Base-by-base conservation (phyloP, 768 basidiomycete genomes). In the Tremella mesenterica region DNA sequence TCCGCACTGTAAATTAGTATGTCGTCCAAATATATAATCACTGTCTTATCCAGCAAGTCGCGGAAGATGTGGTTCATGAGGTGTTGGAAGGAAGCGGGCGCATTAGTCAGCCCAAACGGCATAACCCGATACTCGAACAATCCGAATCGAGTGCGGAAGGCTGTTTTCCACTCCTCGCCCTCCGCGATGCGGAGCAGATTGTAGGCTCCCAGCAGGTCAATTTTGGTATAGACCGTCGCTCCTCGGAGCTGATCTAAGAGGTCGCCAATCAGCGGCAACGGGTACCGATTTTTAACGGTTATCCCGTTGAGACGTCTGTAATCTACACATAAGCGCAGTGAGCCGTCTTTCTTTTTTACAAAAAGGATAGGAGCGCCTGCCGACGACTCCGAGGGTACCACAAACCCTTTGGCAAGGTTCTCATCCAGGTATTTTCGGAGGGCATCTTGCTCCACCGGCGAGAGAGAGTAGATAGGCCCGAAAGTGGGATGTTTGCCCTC, bases 131-230 rank as follows among this genome's bases (percentile, higher is more conserved):
- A 65, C 47, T 68, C 58, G 27, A 48, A 63, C 27, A 53, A 54
- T 0, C 65, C 61, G 21, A 27, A 56, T 12, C 61, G 63, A 2
- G 67, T 79, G 0, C 57, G 58, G 0, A 78, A 74, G 0, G 76
- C 77, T 0, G 76, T 78, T 20, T 77, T 79, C 74, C 73, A 75
- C 59, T 78, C 70, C 52, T 78, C 71, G 0, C 76, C 77, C 16
- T 71, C 66, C 2, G 60, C 53, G 41, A 79, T 75, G 1, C 75
- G 59, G 18, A 80, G 60, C 10, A 76, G 75, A 57, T 79, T 75
- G 58, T 73, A 80, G 0, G 73, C 76, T 43, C 69, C 66, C 25
- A 70, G 70, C 27, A 79, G 72, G 50, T 79, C 67, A 25, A 67
- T 21, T 39, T 69, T 69, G 31, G 52, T 59, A 39, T 51, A 65